Evolutionary conservation across 345 rosid genomes (phyloP), one percentile per base, ranked within the genome.

Genomic region (Erysimum cheiranthoides): DNA sequence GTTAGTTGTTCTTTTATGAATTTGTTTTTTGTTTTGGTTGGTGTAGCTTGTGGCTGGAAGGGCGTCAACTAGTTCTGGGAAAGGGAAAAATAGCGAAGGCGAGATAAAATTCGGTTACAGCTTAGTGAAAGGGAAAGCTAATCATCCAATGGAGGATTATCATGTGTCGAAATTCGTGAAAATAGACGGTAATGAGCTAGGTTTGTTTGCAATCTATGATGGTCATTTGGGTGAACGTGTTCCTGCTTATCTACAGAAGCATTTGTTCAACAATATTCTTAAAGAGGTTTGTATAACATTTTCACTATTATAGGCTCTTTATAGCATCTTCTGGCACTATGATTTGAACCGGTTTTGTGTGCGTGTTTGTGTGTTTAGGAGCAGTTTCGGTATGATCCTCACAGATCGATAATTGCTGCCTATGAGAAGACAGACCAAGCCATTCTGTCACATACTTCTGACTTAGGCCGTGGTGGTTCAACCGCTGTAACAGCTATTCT

Each of bases 91-190:
- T 73, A 78, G 73, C 7, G 82, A 77, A 11, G 85, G 86, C n/a
- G 80, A 75, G 38, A 66, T 81, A 28, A 89, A 80, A 73, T 89
- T 76, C 73, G 93, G 93, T 18, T 89, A 82, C 66, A 84, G 83
- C 69, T 76, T 89, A 49, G 83, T 84, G 16, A 89, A 89, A 80
- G 93, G 93, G 47, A 89, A 87, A 84, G 93, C 91, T 25, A 87
- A 82, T 77, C 93, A 89, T 79, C 91, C 93, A 3, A 89, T 89
- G 93, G 93, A 89, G 71, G 93, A 89, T 75, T 89, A 85, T 70
- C 87, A 89, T 70, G 91, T 89, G 12, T 88, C 93, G 2, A 89
- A 89, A 59, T 85, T 89, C 66, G 61, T 74, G 10, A 84, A 82
- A 31, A 10, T 51, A 2, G 80, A 70, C 0, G 87, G 86, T 39